A percentile compares a stretch with the other conserved stretches of the same genome.
Evolutionary conservation across 148 eudicot species (phyloP).

Genomic region (Polygonum maritimum): DNA sequence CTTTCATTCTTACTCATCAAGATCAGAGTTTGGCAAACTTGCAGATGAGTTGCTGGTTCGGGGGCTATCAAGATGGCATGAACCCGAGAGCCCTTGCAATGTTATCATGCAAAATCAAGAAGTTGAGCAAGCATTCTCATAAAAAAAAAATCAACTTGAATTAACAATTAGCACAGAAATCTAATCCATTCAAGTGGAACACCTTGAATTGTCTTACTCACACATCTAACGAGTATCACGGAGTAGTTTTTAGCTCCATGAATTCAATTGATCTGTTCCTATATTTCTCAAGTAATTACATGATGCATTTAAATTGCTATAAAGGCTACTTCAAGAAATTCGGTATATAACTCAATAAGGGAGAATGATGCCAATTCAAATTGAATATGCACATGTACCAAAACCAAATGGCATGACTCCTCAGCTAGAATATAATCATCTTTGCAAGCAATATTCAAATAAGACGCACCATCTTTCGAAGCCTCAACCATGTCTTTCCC

Average conservation of each 20-base stretch:
- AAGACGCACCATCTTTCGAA: slow-evolving; percentile 65
- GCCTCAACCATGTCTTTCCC: slow-evolving; percentile 72
- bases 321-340: not conserved
- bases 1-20: slow-evolving; percentile 76
- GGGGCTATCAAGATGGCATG: slow-evolving; percentile 62
- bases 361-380: not conserved
- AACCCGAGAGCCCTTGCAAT: slow-evolving; percentile 38
- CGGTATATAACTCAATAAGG: not conserved
- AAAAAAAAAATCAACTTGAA: not conserved
- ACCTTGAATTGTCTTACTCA: not conserved
- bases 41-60: slow-evolving; percentile 48
- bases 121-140: not conserved
- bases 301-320: not conserved
- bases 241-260: not conserved
- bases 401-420: not conserved
- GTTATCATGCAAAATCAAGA: slow-evolving; percentile 1
- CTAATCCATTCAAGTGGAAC: not conserved
- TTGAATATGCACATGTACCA: slow-evolving; percentile 1
- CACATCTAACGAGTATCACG: not conserved
- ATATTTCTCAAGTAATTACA: not conserved
- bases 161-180: not conserved
- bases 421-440: slow-evolving; percentile 4
- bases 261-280: not conserved
- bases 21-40: slow-evolving; percentile 53
- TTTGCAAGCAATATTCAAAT: slow-evolving; percentile 12